These are phyloP conservation scores for Chrysosporium queenslandicum DNA, from an alignment of 2,329 filamentous ascomycete genomes.

Conservation along the genomic window DNA sequence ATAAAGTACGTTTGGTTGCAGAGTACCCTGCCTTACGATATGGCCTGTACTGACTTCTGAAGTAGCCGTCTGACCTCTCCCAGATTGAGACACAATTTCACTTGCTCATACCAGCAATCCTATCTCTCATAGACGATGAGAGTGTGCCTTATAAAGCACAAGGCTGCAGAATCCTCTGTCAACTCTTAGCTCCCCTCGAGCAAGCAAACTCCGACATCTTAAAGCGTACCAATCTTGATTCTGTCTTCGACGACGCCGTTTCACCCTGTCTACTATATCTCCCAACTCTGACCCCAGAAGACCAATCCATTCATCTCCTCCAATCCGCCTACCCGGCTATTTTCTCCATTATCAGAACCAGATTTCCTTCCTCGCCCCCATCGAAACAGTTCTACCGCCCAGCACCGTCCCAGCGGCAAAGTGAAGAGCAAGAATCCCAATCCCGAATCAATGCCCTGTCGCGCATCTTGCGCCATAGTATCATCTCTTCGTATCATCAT, in stretches of 20 bases:
- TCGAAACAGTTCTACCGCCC: conserved; percentile 13
- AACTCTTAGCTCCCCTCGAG: conserved; percentile 29
- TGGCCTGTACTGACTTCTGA: neutral
- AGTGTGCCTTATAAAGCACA: conserved; percentile 29
- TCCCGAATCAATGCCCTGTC: conserved; percentile 21
- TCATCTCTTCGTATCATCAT: conserved; percentile 34
- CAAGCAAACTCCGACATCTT: conserved; percentile 33
- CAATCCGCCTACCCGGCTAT: conserved; percentile 57
- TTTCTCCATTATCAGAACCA: conserved; percentile 45
- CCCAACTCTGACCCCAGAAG: conserved; percentile 64
- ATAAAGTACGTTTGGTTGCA: conserved; percentile 24
- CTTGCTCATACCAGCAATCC: conserved; percentile 36
- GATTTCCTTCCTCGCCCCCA: conserved; percentile 26
- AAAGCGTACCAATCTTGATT: conserved; percentile 34
- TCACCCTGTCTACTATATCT: conserved; percentile 62
- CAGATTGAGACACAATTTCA: conserved; percentile 37
- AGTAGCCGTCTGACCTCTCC: conserved; percentile 22
- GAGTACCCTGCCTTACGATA: neutral
- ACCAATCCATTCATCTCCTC: conserved; percentile 58
- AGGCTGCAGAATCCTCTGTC: conserved; percentile 31
- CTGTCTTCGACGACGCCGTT: conserved; percentile 39
- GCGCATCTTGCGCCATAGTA: conserved; percentile 27
- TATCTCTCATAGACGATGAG: conserved; percentile 38
- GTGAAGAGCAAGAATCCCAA: conserved; percentile 18
- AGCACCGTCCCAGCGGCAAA: conserved; percentile 7